Conservation (phyloP, 2,329 filamentous ascomycete species). For the Periconia sp. region DNA sequence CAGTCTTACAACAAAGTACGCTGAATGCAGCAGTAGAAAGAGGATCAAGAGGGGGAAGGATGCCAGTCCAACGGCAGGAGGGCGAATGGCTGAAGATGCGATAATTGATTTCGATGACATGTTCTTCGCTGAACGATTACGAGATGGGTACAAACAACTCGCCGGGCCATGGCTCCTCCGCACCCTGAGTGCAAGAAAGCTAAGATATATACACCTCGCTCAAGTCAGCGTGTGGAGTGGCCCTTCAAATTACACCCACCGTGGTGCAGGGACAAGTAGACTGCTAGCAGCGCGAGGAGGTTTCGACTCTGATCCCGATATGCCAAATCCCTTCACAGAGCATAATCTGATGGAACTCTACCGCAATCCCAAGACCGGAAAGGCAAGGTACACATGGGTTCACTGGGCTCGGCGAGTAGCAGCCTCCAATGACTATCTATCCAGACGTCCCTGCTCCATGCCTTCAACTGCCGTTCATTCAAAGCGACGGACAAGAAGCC, state of each 20-base stretch:
- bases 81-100: background rate
- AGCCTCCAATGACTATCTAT: constrained; percentile 22
- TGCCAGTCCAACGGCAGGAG: background rate
- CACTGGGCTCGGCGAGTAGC: constrained; percentile 49
- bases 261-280: background rate
- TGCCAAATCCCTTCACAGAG: constrained; percentile 43
- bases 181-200: constrained; percentile 24
- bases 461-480: background rate
- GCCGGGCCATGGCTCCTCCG: constrained; percentile 28
- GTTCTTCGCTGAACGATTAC: constrained; percentile 26
- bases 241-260: background rate
- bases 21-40: background rate
- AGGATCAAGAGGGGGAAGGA: background rate
- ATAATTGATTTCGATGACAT: constrained; percentile 36
- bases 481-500: background rate
- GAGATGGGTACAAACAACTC: constrained; percentile 20
- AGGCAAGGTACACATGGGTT: constrained; percentile 50
- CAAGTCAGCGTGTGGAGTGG: constrained; percentile 27
- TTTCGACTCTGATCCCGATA: constrained; percentile 7
- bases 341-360: constrained; percentile 46
- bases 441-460: background rate
- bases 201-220: constrained; percentile 26
- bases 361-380: constrained; percentile 37
- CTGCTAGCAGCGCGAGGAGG: constrained; percentile 22
- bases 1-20: constrained; percentile 13